A percentile compares a stretch with the other conserved stretches of the same genome.
phyloP scores from a whole-genome alignment of 805 yeast species.

The Cyberlindnera mycetangii region DNA sequence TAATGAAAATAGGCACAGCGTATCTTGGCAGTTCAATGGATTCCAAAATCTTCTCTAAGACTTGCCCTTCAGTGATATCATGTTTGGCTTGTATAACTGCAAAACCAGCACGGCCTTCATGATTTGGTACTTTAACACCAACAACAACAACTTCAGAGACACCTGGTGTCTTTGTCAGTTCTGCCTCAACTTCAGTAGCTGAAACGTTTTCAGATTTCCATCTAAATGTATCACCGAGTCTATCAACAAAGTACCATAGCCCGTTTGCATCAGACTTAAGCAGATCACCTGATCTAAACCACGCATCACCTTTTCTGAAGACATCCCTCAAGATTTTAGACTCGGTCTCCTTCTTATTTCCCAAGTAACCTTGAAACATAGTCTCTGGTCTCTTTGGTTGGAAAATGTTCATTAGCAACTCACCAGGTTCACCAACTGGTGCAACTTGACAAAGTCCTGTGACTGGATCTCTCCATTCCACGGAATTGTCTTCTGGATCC shows the following conservation, averaged over 20 bases:
- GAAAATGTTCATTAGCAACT: constrained; percentile 72
- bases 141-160: constrained; percentile 79
- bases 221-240: constrained; percentile 92
- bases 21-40: constrained; percentile 65
- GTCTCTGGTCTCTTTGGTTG: constrained; percentile 61
- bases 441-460: constrained; percentile 62
- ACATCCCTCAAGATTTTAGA: constrained; percentile 74
- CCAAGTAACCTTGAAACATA: constrained; percentile 87
- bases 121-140: constrained; percentile 78
- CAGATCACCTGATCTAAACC: constrained; percentile 87
- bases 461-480: constrained; percentile 63
- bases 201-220: constrained; percentile 97
- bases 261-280: constrained; percentile 66
- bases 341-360: constrained; percentile 74
- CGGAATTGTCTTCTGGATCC: constrained; percentile 76
- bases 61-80: constrained; percentile 18
- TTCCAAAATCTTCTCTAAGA: constrained; percentile 39
- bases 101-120: constrained; percentile 94
- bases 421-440: constrained; percentile 71
- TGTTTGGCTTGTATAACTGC: constrained; percentile 61
- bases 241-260: constrained; percentile 78
- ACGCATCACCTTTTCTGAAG: constrained; percentile 83
- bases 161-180: constrained; percentile 38
- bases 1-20: constrained; percentile 81
- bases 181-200: constrained; percentile 89